phyloP scores from a whole-genome alignment of 164 flowering plant genomes.

The Protea cynaroides region DNA sequence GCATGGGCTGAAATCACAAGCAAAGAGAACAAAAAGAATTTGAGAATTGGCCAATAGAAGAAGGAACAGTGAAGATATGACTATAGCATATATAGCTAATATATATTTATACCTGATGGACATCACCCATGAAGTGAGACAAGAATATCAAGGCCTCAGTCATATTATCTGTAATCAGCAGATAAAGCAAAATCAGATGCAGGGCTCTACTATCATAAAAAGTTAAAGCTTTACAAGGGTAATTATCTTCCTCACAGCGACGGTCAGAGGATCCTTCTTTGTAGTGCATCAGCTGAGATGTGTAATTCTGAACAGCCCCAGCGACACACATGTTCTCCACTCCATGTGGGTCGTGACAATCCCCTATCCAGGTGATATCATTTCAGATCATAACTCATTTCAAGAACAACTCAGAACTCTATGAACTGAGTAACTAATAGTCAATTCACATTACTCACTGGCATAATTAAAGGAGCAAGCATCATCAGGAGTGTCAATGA shows the following conservation, averaged over 20 bases:
- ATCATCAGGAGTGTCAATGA: slow-evolving; percentile 85
- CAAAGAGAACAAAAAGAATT: background rate
- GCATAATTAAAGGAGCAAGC: slow-evolving; percentile 67
- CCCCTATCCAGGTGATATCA: slow-evolving; percentile 57
- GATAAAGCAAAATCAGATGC: too few relatives aligned
- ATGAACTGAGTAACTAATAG: too few relatives aligned
- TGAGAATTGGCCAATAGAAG: too few relatives aligned
- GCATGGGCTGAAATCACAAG: slow-evolving; percentile 62
- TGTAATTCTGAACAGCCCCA: slow-evolving; percentile 82
- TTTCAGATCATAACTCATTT: background rate
- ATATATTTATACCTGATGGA: slow-evolving; percentile 71
- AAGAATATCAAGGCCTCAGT: slow-evolving; percentile 82
- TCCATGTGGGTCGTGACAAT: slow-evolving; percentile 77
- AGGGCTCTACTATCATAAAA: background rate
- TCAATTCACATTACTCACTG: slow-evolving; percentile 29
- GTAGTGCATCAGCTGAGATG: slow-evolving; percentile 78
- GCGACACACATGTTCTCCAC: slow-evolving; percentile 73
- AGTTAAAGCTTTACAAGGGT: slow-evolving; percentile 1
- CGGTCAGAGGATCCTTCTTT: slow-evolving; percentile 75
- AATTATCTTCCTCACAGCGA: slow-evolving; percentile 38
- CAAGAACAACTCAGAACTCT: too few relatives aligned
- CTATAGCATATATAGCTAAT: background rate
- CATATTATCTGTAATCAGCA: slow-evolving; percentile 53
- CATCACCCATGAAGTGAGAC: slow-evolving; percentile 95
- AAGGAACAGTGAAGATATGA: too few relatives aligned